phyloP scores from a whole-genome alignment of 2,329 filamentous ascomycete genomes.

The Pyrenophora teres region DNA sequence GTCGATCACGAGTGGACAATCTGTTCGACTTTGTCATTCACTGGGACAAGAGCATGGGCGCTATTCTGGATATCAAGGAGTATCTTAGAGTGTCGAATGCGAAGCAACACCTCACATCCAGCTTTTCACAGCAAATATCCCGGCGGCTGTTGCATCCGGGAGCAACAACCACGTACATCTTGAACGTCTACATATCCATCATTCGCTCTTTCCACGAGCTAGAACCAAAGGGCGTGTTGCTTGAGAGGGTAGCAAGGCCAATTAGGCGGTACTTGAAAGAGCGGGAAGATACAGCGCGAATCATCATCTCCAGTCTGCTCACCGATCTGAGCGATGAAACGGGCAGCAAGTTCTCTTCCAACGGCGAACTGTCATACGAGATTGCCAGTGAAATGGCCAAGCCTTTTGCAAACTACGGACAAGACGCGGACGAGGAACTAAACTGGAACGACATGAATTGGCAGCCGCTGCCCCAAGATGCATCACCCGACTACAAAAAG shows the following conservation, averaged over 20 bases:
- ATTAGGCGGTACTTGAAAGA: constrained; percentile 77
- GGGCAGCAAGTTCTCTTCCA: constrained; percentile 53
- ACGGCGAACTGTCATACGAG: constrained; percentile 69
- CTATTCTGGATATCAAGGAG: constrained; percentile 73
- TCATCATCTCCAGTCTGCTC: constrained; percentile 75
- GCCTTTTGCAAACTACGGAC: constrained; percentile 60
- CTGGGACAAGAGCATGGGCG: constrained; percentile 74
- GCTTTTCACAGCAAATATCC: constrained; percentile 69
- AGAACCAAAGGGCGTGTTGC: constrained; percentile 76
- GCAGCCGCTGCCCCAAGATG: constrained; percentile 91
- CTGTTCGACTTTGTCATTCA: constrained; percentile 78
- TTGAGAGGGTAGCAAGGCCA: constrained; percentile 73
- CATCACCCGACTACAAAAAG: constrained; percentile 85
- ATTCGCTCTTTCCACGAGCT: constrained; percentile 77
- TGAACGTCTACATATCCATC: constrained; percentile 78
- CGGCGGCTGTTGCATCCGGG: constrained; percentile 74
- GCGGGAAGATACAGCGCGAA: constrained; percentile 75
- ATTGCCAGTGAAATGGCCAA: constrained; percentile 70
- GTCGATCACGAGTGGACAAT: constrained; percentile 69
- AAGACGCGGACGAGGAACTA: constrained; percentile 63
- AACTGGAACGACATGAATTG: constrained; percentile 94
- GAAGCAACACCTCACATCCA: constrained; percentile 70
- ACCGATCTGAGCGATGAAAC: constrained; percentile 60
- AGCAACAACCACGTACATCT: constrained; percentile 73
- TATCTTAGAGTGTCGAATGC: constrained; percentile 70